Base-by-base conservation (phyloP, 495 filamentous ascomycete species). In the Cercophora samala region DNA sequence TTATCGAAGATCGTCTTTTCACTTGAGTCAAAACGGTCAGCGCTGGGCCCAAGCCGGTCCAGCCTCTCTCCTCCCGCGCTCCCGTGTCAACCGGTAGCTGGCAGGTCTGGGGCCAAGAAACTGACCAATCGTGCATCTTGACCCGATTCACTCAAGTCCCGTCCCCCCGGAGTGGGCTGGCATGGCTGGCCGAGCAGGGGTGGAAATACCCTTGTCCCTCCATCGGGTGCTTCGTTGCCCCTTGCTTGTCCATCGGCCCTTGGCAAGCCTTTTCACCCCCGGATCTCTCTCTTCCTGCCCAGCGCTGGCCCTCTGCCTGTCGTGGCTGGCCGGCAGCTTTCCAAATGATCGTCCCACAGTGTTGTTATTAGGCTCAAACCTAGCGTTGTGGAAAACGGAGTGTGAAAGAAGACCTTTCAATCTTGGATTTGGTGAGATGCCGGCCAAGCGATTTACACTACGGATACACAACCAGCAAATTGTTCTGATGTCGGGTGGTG, bases 111-210 rank as follows among this genome's bases (percentile, higher is more conserved):
- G 64, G 64, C 59, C 62, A 29, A 60, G 64, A 53, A 26, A 59
- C 62, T 51, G 63, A 21, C 70, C 66, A 70, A 72, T 72, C 55
- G 63, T 63, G 58, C 54, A 66, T 62, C 56, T 53, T 60, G 55
- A 51, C 53, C 67, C 51, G 67, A 69, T 66, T 59, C 64, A 42
- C 64, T 19, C 66, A 59, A 61, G 58, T 71, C 71, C 73, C 71
- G 73, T 69, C 64, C 54, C 60, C 67, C 58, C 58, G 70, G 68
- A 66, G 64, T 69, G 70, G 58, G 58, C 58, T 60, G 24, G 22
- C 17, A 60, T 29, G 37, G 61, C 68, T 60, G 55, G 59, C 53
- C 58, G 22, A 70, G 66, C 67, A 70, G 63, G 71, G 71, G 68
- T 64, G 63, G 68, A 69, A 65, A 65, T n/a, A 56, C 46, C 68